A percentile compares a stretch with the other conserved stretches of the same genome.
Evolutionary conservation across 2,329 filamentous ascomycete genomes (phyloP).

Genomic region (Fusarium oxysporum): DNA sequence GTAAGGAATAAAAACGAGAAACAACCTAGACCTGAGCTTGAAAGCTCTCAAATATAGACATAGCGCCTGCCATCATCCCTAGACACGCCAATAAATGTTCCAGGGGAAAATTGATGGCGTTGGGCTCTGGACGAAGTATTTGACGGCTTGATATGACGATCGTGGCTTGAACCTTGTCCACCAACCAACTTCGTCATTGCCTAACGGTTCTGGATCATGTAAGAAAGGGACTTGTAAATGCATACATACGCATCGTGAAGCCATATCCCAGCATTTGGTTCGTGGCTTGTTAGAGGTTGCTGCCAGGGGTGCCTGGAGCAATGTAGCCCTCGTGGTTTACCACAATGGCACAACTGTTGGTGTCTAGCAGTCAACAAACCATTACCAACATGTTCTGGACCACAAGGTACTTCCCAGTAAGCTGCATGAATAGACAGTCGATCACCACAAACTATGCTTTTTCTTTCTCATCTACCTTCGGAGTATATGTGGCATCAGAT

Average conservation of each 20-base stretch:
- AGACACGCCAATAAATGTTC: conserved; percentile 31
- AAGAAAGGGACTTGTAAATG: conserved; percentile 21
- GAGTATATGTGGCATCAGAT: neutral
- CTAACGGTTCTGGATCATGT: conserved; percentile 35
- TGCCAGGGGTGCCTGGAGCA: conserved; percentile 14
- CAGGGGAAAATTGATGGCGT: conserved; percentile 35
- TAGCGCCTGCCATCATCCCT: conserved; percentile 27
- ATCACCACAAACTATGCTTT: neutral
- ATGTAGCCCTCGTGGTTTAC: conserved; percentile 10
- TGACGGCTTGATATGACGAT: conserved; percentile 34
- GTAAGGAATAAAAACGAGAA: neutral
- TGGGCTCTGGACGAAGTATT: conserved; percentile 1
- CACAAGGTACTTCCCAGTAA: neutral
- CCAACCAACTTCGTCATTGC: conserved; percentile 13
- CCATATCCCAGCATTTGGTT: conserved; percentile 23
- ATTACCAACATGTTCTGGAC: neutral
- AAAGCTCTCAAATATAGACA: conserved; percentile 3
- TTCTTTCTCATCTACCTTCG: neutral
- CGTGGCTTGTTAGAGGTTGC: conserved; percentile 35
- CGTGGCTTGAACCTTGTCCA: conserved; percentile 36
- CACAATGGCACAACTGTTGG: conserved; percentile 1
- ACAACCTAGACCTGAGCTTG: neutral
- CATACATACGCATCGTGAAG: conserved; percentile 29
- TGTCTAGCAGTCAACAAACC: neutral
- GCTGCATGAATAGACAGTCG: neutral